Percentiles rank a stretch among this genome's conserved stretches.
phyloP scores from a whole-genome alignment of 805 yeast genomes.

The Schwanniomyces occidentalis region DNA sequence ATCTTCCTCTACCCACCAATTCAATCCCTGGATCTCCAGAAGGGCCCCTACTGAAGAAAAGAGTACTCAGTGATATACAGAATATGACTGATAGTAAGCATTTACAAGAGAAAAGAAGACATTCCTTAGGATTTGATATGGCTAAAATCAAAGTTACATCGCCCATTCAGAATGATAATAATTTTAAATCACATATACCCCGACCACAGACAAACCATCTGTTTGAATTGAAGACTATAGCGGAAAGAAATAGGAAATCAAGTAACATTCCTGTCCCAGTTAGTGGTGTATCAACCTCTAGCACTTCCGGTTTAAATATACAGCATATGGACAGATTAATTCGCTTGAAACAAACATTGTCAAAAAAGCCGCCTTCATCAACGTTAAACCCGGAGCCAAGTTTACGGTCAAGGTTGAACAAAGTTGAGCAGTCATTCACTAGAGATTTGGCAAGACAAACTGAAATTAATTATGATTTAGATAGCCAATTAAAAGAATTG shows the following conservation, averaged over 20 bases:
- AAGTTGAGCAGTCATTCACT: constrained; percentile 9
- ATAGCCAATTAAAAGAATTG: constrained; percentile 12
- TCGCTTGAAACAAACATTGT: constrained; percentile 10
- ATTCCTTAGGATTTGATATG: too few species aligned
- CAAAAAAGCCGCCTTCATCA: constrained; percentile 1
- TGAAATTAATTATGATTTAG: constrained; percentile 10
- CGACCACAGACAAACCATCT: constrained; percentile 3
- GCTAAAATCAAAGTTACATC: too few species aligned
- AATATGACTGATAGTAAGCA: too few species aligned
- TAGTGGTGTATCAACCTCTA: neutral
- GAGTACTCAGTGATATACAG: too few species aligned
- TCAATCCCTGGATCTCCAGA: too few species aligned
- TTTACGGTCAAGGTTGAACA: constrained; percentile 7
- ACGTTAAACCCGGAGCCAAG: constrained; percentile 1
- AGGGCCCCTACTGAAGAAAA: too few species aligned
- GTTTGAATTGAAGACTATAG: neutral
- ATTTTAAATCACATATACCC: constrained; percentile 8
- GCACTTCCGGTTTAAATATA: constrained; percentile 8
- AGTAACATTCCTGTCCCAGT: constrained; percentile 9
- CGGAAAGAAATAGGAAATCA: constrained; percentile 5
- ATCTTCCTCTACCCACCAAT: too few species aligned
- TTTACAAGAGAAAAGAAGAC: too few species aligned
- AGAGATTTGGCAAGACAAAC: constrained; percentile 6
- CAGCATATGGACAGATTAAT: constrained; percentile 17
- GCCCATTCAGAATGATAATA: neutral